Conservation (phyloP, 768 basidiomycete species). For the Piloderma croceum region DNA sequence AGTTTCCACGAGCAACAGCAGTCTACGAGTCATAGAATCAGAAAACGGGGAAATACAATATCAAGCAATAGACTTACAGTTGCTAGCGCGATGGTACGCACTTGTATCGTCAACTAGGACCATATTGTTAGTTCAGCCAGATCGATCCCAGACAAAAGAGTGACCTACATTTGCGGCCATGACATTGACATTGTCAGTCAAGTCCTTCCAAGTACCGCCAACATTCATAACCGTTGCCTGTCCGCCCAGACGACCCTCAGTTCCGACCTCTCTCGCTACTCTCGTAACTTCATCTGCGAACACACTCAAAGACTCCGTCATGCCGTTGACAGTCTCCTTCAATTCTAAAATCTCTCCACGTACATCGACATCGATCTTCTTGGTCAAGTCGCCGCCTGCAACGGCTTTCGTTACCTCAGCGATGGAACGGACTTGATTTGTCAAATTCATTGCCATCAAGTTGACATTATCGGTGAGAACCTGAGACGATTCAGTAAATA, state of each 20-base stretch:
- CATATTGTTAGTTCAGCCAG: constrained; percentile 2
- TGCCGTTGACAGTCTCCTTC: constrained; percentile 91
- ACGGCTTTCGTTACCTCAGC: constrained; percentile 95
- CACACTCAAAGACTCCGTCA: constrained; percentile 83
- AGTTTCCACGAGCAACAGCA: constrained; percentile 89
- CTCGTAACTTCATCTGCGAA: constrained; percentile 82
- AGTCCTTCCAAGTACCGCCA: constrained; percentile 94
- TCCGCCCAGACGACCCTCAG: constrained; percentile 91
- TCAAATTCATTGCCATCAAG: constrained; percentile 85
- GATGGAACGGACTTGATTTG: constrained; percentile 84
- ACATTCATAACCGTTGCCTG: constrained; percentile 92
- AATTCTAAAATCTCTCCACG: constrained; percentile 87
- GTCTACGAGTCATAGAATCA: constrained; percentile 39
- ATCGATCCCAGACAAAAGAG: neutral
- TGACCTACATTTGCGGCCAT: constrained; percentile 84
- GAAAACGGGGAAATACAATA: neutral
- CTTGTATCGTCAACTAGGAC: constrained; percentile 79
- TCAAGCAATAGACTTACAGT: constrained; percentile 49
- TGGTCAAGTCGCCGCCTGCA: constrained; percentile 86
- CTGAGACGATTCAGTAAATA: constrained; percentile 23
- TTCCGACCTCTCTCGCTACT: constrained; percentile 95
- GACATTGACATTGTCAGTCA: constrained; percentile 93
- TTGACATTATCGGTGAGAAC: constrained; percentile 78
- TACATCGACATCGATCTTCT: constrained; percentile 89
- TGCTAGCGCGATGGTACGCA: constrained; percentile 87